Evolutionary conservation across 2,329 filamentous ascomycete species (phyloP), one percentile per base, ranked within the genome.

Genomic region (Epicoccum sorghinum): DNA sequence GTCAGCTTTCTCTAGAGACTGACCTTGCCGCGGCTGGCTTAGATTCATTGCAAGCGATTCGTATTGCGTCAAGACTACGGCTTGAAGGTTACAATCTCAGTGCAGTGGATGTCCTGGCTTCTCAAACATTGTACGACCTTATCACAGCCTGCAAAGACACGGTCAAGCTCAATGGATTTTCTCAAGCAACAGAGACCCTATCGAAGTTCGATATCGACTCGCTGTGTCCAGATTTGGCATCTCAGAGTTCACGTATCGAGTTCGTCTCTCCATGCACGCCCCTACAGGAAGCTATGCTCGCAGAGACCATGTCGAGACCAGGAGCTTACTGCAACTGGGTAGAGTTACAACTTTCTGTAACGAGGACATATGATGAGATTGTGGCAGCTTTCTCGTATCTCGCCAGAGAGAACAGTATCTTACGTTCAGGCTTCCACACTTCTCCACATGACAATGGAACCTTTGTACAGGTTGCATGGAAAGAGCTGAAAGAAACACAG

Each of bases 311-410:
- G 3, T 79, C 77, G 14, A 79, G 87, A 55, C 59, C 79, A 2
- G 75, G 74, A 41, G 81, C 87, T 7, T 96, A 97, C 68, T 89
- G 88, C 75, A 97, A 96, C 63, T 87, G 87, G 78, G 77, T 95
- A 9, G 83, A 89, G 62, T 70, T 96, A 1, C 77, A 83, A n/a
- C 75, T 89, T 9, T 69, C 79, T 0, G 39, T 70, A 0, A 57
- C 64, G 0, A 66, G 76, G 0, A 61, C 56, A 1, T 68, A 64
- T 33, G 30, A 53, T 3, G 58, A 77, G 10, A 71, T 91, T 5
- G 68, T 69, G 1, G 64, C 74, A 1, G 60, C 59, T 25, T 38
- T 76, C 2, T 32, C 52, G 18, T 30, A 32, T 10, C 59, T 77
- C 18, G 64, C 60, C 4, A 45, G 55, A 2, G 44, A 62, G 8